Evolutionary conservation across 345 rosid genomes (phyloP).

Genomic region (Psidium guajava): DNA sequence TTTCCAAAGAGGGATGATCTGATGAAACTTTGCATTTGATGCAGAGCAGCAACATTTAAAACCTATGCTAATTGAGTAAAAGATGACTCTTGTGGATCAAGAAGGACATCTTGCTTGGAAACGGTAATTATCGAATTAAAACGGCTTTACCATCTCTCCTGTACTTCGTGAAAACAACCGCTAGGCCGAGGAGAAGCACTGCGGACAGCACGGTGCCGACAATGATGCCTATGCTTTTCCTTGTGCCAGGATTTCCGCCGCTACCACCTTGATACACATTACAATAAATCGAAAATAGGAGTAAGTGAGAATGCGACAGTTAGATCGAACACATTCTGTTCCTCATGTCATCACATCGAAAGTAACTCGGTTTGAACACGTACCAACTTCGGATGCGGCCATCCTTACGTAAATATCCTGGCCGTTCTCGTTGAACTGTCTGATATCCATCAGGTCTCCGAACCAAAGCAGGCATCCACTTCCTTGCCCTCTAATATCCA

Average conservation of each 20-base stretch:
- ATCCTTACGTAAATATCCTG: slow-evolving; percentile 29
- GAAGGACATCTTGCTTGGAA: neutral
- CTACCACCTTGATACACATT: neutral
- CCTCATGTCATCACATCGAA: neutral
- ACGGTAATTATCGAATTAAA: neutral
- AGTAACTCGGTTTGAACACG: neutral
- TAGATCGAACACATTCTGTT: neutral
- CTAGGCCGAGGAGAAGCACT: neutral
- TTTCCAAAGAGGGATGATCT: neutral
- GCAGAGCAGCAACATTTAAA: neutral
- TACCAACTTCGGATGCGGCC: slow-evolving; percentile 34
- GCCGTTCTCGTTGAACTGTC: slow-evolving; percentile 15
- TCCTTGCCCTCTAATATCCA: slow-evolving; percentile 12
- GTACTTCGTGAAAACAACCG: neutral
- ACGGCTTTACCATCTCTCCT: neutral
- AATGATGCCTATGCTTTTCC: neutral
- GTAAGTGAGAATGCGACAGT: neutral
- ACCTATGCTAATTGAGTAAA: neutral
- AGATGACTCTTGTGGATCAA: neutral
- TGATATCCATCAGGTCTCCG: slow-evolving; percentile 22
- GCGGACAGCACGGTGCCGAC: neutral
- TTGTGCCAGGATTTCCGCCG: neutral
- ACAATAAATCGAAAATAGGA: neutral
- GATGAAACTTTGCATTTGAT: neutral
- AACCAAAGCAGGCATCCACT: slow-evolving; percentile 37